phyloP scores from a whole-genome alignment of 1,284 basidiomycete species.

The Melanopsichium pennsylvanicum region DNA sequence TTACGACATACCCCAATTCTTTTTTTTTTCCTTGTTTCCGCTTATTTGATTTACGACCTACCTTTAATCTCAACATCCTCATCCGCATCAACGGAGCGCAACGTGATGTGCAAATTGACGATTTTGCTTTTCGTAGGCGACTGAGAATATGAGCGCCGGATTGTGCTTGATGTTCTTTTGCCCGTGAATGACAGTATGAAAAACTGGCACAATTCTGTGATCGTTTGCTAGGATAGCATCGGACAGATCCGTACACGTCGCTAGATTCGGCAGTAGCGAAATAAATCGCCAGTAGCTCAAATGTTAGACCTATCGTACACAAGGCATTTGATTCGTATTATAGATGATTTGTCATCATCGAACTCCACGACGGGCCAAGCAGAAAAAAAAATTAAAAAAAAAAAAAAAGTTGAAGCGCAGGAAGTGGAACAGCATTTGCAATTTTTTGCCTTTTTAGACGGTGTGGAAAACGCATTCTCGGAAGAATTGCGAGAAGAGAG shows the following conservation, averaged over 20 bases:
- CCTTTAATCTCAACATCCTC: conserved; percentile 8
- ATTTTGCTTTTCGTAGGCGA: too few relatives aligned
- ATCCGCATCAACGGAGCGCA: neutral
- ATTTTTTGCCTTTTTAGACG: conserved; percentile 9
- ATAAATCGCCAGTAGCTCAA: too few relatives aligned
- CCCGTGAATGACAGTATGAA: too few relatives aligned
- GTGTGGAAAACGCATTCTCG: neutral
- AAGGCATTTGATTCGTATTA: neutral
- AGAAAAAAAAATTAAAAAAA: neutral
- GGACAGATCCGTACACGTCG: too few relatives aligned
- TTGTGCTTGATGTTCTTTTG: too few relatives aligned
- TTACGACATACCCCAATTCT: conserved; percentile 17
- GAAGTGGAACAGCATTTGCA: conserved; percentile 2
- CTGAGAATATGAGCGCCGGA: too few relatives aligned
- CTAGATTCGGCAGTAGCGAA: too few relatives aligned
- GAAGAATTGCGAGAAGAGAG: conserved; percentile 12
- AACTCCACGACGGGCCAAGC: neutral
- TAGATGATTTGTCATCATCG: neutral
- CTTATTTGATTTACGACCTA: conserved; percentile 6
- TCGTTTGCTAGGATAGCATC: too few relatives aligned
- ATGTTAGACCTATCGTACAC: too few relatives aligned
- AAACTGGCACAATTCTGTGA: too few relatives aligned
- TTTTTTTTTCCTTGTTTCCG: conserved; percentile 1
- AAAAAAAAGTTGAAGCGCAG: conserved; percentile 24
- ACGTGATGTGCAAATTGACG: too few relatives aligned